Evolutionary conservation across 148 eudicot genomes (phyloP).

Genomic region (Cornus kousa): DNA sequence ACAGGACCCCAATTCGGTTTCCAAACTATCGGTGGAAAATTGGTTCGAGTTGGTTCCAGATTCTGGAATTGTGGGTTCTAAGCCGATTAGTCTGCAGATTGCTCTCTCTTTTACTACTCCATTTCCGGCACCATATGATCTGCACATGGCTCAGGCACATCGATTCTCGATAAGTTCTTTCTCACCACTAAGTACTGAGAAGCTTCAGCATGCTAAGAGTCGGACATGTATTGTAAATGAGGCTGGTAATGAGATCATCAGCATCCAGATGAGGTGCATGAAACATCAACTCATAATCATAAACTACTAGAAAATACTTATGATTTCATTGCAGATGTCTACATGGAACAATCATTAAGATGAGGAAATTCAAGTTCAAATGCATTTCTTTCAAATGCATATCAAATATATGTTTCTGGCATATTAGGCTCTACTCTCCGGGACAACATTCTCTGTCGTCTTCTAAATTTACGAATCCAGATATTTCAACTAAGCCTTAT

Average conservation of each 20-base stretch:
- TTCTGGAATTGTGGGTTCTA: constrained; percentile 22
- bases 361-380: neutral
- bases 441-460: neutral
- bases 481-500: neutral
- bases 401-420: too few relatives aligned
- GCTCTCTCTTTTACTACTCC: constrained; percentile 67
- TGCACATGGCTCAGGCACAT: constrained; percentile 39
- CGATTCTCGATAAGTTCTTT: constrained; percentile 41
- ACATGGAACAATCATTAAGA: neutral
- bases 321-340: neutral
- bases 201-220: constrained; percentile 36
- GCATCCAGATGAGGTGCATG: constrained; percentile 60
- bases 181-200: constrained; percentile 37
- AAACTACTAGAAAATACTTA: neutral
- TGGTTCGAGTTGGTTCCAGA: constrained; percentile 61
- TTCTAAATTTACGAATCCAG: neutral
- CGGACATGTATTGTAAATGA: constrained; percentile 50
- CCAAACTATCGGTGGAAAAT: constrained; percentile 52
- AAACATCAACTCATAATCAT: neutral
- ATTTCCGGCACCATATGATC: constrained; percentile 37
- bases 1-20: constrained; percentile 35
- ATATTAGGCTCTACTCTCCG: too few relatives aligned
- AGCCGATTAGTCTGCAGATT: constrained; percentile 52
- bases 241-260: constrained; percentile 48
- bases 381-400: too few relatives aligned